These are phyloP conservation scores for Fraxinus sp. DNA, from an alignment of 305 asterid genomes.

Conservation along the genomic window DNA sequence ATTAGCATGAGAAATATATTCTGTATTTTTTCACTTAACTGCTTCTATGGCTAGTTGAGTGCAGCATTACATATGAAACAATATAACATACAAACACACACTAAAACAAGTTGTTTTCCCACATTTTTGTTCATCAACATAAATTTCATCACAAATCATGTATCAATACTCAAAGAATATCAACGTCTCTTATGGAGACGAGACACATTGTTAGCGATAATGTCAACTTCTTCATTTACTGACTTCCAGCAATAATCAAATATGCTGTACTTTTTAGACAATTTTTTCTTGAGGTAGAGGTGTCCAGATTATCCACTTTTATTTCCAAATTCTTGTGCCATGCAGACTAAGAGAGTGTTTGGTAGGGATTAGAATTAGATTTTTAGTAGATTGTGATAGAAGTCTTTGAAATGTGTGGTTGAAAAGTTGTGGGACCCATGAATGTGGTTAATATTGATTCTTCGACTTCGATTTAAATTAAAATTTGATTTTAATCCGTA, in stretches of 20 bases:
- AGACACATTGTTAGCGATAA: neutral
- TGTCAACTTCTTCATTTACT: neutral
- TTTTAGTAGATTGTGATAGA: too few species aligned
- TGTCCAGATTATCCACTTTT: neutral
- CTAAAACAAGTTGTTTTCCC: neutral
- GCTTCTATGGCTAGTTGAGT: neutral
- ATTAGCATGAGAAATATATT: neutral
- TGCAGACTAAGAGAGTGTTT: neutral
- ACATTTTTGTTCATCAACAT: neutral
- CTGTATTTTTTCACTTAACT: neutral
- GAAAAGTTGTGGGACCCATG: too few species aligned
- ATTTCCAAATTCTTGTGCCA: neutral
- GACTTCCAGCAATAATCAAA: neutral
- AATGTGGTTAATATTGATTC: too few species aligned
- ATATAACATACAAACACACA: neutral
- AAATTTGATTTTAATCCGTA: too few species aligned
- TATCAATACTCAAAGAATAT: neutral
- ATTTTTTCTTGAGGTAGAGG: neutral
- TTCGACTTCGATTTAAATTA: too few species aligned
- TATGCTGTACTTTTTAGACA: neutral
- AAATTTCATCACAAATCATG: neutral
- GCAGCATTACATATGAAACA: neutral
- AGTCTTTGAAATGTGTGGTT: too few species aligned
- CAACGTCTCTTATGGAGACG: neutral
- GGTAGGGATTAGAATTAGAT: too few species aligned